Base-by-base conservation (phyloP, 129 eudicot species). In the Artemisia tridentata region DNA sequence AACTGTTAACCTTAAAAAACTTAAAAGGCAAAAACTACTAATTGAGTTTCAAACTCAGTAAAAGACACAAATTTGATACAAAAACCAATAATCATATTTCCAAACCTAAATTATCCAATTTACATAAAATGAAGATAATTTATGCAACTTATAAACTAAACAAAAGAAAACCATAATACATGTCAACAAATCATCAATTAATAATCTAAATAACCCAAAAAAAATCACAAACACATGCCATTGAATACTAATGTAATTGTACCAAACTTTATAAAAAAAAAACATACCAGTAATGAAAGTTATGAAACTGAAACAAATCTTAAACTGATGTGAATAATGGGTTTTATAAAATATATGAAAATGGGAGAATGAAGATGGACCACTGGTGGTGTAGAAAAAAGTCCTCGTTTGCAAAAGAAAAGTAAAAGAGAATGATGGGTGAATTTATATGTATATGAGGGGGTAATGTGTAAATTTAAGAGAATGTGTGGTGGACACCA, bases 401-500 rank as follows among this genome's bases (percentile, higher is more conserved):
- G 56, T 52, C 67, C 23, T 67, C 16, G 34, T 57, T 76, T 69
- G 75, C 27, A 57, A 68, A 46, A 48, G 7, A 21, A 61, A 67
- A 20, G 68, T n/a, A 25, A 68, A 67, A 72, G 47, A 17, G 5
- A 58, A 31, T 13, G 8, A n/a, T n/a, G 16, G 5, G 25, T 20
- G 48, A 9, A 75, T 75, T 56, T 56, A 67, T 45, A 58, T 29
- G 52, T 17, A 67, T 7, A 43, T 47, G 62, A 66, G 68, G 80
- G 80, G 80, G 27, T 11, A n/a, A 11, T 27, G 7, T 75, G 80
- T 58, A 75, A 77, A 77, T 53, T 77, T 14, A 18, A 67, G 76
- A 54, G 76, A 70, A 77, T 54, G 73, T 52, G 54, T 63, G 76
- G 81, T 71, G 72, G 76, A 57, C 67, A 53, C 65, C 71, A 70